Evolutionary conservation across 148 eudicot species (phyloP).

Genomic region (Rhododendron ferrugineum): DNA sequence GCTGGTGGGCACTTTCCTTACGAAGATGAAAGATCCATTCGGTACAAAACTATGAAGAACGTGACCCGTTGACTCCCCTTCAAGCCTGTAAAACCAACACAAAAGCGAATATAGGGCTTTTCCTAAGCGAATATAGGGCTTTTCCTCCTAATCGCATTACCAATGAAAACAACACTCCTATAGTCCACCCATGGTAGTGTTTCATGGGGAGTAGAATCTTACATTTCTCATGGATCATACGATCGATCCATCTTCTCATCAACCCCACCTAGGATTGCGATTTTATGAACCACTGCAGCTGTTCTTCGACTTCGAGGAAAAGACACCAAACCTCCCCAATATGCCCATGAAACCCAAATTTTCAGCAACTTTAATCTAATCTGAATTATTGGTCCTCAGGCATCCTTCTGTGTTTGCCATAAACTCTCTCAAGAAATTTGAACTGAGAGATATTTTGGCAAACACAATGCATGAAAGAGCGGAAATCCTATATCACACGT

Average conservation of each 20-base stretch:
- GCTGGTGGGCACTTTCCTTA: no score
- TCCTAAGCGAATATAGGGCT: no score
- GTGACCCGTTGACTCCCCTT: no score
- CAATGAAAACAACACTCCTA: no score
- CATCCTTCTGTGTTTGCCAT: no score
- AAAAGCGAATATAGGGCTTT: no score
- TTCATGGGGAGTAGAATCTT: neutral
- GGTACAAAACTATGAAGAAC: no score
- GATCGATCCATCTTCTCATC: neutral
- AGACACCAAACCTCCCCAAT: neutral
- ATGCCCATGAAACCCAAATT: neutral
- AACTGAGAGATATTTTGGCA: neutral
- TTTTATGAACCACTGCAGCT: neutral
- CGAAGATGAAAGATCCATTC: no score
- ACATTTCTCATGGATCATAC: neutral
- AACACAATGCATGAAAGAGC: no score
- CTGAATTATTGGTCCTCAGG: neutral
- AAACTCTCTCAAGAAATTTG: neutral
- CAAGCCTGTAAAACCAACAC: no score
- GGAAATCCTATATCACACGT: neutral
- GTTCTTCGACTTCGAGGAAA: neutral
- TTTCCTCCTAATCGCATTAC: no score
- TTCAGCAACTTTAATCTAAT: neutral
- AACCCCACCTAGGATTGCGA: neutral
- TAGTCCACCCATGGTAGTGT: no score